Conservation (phyloP, 1,284 basidiomycete species). For the Wallemia hederae region DNA sequence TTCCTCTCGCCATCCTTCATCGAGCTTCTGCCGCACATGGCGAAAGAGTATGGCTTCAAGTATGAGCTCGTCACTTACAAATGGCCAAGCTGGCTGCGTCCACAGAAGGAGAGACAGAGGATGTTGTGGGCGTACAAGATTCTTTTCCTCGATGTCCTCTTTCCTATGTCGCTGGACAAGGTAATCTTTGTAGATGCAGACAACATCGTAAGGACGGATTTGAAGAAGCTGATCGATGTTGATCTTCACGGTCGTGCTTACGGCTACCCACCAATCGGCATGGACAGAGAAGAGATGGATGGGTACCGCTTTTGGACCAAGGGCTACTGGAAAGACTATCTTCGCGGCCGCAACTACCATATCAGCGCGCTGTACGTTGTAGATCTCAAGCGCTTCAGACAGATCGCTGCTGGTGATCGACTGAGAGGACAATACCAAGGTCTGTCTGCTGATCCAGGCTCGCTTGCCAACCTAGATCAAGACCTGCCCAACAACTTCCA, state of each 20-base stretch:
- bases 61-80: slow-evolving; percentile 96
- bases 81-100: slow-evolving; percentile 92
- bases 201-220: slow-evolving; percentile 82
- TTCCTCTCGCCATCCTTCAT: slow-evolving; percentile 94
- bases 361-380: slow-evolving; percentile 91
- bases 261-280: slow-evolving; percentile 89
- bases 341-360: slow-evolving; percentile 56
- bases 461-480: slow-evolving; percentile 86
- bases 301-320: slow-evolving; percentile 96
- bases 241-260: slow-evolving; percentile 76
- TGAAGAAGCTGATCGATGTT: slow-evolving; percentile 69
- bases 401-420: slow-evolving; percentile 39
- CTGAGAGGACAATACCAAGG: slow-evolving; percentile 74
- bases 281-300: slow-evolving; percentile 81
- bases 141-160: slow-evolving; percentile 87
- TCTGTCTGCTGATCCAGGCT: slow-evolving; percentile 73
- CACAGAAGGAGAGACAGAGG: slow-evolving; percentile 85
- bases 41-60: slow-evolving; percentile 65
- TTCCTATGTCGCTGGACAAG: slow-evolving; percentile 91
- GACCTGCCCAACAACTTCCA: slow-evolving; percentile 83
- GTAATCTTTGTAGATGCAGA: slow-evolving; percentile 97
- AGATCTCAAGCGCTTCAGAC: slow-evolving; percentile 78
- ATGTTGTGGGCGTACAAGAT: slow-evolving; percentile 99
- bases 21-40: slow-evolving; percentile 79
- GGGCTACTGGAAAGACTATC: slow-evolving; percentile 68